phyloP scores from a whole-genome alignment of 164 flowering plant genomes.

The Nymphaea colorata region DNA sequence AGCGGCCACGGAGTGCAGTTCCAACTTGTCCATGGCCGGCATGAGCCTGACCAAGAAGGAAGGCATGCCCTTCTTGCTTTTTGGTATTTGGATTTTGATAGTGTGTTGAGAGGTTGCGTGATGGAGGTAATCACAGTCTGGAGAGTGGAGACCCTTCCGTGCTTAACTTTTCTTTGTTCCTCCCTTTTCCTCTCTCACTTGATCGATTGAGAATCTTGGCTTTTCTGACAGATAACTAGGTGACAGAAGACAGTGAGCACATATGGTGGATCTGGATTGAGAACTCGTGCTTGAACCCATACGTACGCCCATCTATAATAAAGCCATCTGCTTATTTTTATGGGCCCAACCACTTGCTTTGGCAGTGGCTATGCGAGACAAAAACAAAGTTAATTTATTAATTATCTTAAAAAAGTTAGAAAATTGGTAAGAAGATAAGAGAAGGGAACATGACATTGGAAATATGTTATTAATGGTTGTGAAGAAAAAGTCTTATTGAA shows the following conservation, averaged over 20 bases:
- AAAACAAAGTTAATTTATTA: too few relatives aligned
- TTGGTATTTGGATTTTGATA: background rate
- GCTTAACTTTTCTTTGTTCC: background rate
- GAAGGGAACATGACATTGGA: too few relatives aligned
- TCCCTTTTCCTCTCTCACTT: background rate
- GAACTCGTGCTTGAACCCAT: background rate
- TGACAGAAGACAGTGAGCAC: background rate
- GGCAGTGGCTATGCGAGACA: too few relatives aligned
- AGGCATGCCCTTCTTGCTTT: background rate
- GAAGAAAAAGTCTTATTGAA: too few relatives aligned
- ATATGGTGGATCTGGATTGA: background rate
- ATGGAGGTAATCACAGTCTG: background rate
- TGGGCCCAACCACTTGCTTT: too few relatives aligned
- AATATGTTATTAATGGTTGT: too few relatives aligned
- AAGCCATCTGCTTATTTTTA: too few relatives aligned
- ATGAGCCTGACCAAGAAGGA: background rate
- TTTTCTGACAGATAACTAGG: background rate
- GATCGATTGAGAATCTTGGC: background rate
- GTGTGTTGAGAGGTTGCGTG: background rate
- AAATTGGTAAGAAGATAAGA: too few relatives aligned
- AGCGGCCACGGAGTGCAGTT: background rate
- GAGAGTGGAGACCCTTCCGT: background rate
- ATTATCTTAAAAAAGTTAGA: too few relatives aligned
- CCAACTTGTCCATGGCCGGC: background rate
- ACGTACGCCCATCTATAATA: too few relatives aligned